A percentile compares a stretch with the other conserved stretches of the same genome.
These are phyloP conservation scores for Botrytis galanthina DNA, from an alignment of 2,329 filamentous ascomycete species.

Conservation along the genomic window DNA sequence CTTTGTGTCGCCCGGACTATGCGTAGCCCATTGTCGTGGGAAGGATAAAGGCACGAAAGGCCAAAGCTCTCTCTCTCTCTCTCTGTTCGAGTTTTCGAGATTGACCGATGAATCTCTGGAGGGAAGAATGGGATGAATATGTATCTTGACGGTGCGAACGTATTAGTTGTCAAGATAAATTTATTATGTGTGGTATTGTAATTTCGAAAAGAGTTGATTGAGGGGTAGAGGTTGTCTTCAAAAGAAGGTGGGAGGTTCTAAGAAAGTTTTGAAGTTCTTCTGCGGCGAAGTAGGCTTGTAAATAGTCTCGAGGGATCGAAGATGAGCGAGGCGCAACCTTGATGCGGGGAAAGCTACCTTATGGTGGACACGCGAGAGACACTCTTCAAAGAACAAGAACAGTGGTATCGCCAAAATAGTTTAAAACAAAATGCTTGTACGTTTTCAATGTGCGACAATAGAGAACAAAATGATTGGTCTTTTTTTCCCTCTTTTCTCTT, in stretches of 20 bases:
- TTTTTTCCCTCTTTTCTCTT: background rate
- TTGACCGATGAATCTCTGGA: constrained; percentile 3
- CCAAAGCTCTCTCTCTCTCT: constrained; percentile 22
- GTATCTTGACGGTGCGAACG: background rate
- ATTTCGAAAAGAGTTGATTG: background rate
- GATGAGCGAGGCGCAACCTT: constrained; percentile 22
- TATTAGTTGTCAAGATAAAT: background rate
- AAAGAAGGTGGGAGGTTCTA: constrained; percentile 12
- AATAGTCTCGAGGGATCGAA: constrained; percentile 19
- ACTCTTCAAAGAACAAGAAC: constrained; percentile 17
- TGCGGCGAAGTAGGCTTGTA: constrained; percentile 15
- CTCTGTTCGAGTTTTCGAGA: background rate
- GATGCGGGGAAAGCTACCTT: constrained; percentile 22
- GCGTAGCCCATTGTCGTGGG: constrained; percentile 37
- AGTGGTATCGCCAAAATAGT: background rate
- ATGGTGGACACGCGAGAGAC: constrained; percentile 20
- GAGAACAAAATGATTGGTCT: constrained; percentile 13
- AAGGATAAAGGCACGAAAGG: constrained; percentile 23
- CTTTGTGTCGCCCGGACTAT: constrained; percentile 36
- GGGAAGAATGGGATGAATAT: background rate
- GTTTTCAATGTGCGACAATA: constrained; percentile 11
- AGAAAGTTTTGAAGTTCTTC: background rate
- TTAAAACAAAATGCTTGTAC: constrained; percentile 12
- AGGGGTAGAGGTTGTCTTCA: background rate
- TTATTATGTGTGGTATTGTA: background rate